Conservation (phyloP, 495 filamentous ascomycete genomes). For the Trichodelitschia bisporula region DNA sequence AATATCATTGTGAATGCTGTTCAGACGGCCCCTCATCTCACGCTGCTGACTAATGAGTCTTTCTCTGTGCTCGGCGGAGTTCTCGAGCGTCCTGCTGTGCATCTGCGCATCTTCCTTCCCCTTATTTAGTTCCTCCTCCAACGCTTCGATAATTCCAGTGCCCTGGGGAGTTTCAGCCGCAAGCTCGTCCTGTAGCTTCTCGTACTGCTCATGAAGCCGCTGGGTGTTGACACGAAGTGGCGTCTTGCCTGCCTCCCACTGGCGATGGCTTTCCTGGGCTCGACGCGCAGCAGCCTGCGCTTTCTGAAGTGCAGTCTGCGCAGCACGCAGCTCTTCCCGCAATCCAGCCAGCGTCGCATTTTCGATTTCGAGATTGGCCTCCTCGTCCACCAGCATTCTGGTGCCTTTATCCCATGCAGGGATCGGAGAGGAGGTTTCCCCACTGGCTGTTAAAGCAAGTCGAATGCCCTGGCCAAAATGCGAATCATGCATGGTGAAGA, state of each 20-base stretch:
- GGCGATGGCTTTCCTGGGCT: slow-evolving; percentile 1
- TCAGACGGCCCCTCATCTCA: slow-evolving; percentile 20
- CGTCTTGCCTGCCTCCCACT: no score
- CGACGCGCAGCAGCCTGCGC: neutral
- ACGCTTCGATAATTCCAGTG: slow-evolving; percentile 3
- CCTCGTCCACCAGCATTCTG: slow-evolving; percentile 62
- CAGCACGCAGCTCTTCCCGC: neutral
- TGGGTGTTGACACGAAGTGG: slow-evolving; percentile 11
- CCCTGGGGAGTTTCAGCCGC: neutral
- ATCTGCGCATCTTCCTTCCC: slow-evolving; percentile 35
- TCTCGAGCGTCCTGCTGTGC: slow-evolving; percentile 26
- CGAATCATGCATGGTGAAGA: slow-evolving; percentile 33
- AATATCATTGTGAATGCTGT: slow-evolving; percentile 18
- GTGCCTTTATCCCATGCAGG: slow-evolving; percentile 22
- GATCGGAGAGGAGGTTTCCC: slow-evolving; percentile 22
- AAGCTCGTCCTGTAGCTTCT: slow-evolving; percentile 5
- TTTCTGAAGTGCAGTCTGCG: neutral
- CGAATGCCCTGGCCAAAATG: slow-evolving; percentile 32
- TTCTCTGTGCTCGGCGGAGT: slow-evolving; percentile 26
- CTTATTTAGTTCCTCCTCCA: slow-evolving; percentile 9
- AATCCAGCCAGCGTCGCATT: neutral
- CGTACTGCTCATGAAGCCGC: slow-evolving; percentile 9
- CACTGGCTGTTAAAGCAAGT: slow-evolving; percentile 1
- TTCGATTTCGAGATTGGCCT: slow-evolving; percentile 32
- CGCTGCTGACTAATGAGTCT: slow-evolving; percentile 24